Percentiles rank a stretch among this genome's conserved stretches.
phyloP scores from a whole-genome alignment of 768 basidiomycete species.

The Russula ochroleuca region DNA sequence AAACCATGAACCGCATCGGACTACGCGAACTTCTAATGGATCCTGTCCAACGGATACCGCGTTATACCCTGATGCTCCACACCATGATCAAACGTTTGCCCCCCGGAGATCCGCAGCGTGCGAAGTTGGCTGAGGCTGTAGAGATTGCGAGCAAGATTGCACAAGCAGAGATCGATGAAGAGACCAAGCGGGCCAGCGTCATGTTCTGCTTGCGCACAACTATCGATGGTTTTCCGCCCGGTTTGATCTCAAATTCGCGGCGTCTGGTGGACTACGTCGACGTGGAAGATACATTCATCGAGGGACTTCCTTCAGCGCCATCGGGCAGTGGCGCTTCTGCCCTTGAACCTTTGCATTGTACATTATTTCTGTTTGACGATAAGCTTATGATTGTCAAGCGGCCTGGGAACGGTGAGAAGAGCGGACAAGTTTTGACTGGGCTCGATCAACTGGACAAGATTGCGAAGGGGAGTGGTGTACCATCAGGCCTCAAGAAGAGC shows the following conservation, averaged over 20 bases:
- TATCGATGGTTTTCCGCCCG: conserved; percentile 88
- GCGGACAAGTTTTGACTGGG: conserved; percentile 65
- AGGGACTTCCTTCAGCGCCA: conserved; percentile 46
- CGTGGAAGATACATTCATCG: conserved; percentile 72
- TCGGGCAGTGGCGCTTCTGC: conserved; percentile 38
- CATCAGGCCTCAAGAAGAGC: conserved; percentile 66
- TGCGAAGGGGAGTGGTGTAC: conserved; percentile 56
- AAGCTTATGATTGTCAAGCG: conserved; percentile 89
- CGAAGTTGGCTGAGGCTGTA: conserved; percentile 77
- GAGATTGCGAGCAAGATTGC: conserved; percentile 89
- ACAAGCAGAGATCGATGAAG: conserved; percentile 84
- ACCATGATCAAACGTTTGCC: conserved; percentile 91
- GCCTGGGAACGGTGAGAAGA: conserved; percentile 68
- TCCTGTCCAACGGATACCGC: conserved; percentile 91
- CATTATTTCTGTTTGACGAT: conserved; percentile 91
- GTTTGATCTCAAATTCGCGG: conserved; percentile 83
- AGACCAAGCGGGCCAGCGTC: conserved; percentile 83
- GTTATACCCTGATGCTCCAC: conserved; percentile 90
- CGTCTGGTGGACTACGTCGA: conserved; percentile 91
- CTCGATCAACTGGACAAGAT: conserved; percentile 74
- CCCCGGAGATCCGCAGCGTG: conserved; percentile 68
- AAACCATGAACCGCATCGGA: conserved; percentile 75
- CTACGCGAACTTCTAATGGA: conserved; percentile 92
- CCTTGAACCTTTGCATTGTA: conserved; percentile 64
- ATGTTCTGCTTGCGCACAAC: conserved; percentile 81